phyloP scores from a whole-genome alignment of 2,329 filamentous ascomycete species.

The Penicillium freii region DNA sequence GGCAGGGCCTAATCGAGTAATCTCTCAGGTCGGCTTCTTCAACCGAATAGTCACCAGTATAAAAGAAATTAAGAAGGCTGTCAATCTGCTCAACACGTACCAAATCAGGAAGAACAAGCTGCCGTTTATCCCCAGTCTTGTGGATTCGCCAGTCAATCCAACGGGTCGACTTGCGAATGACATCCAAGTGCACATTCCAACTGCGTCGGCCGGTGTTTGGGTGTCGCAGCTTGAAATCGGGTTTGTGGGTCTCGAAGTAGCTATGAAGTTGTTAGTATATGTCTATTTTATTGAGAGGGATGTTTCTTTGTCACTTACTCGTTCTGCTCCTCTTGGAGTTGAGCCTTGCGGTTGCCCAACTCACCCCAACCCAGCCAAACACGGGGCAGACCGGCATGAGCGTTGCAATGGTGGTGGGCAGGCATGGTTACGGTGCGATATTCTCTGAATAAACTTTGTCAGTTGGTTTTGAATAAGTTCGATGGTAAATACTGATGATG shows the following conservation, averaged over 20 bases:
- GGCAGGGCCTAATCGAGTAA: background rate
- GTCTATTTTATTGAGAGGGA: background rate
- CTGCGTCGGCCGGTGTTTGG: background rate
- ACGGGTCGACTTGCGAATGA: background rate
- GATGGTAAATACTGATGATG: background rate
- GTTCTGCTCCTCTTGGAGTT: background rate
- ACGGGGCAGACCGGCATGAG: background rate
- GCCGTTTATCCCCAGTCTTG: background rate
- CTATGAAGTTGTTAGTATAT: background rate
- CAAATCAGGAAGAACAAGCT: background rate
- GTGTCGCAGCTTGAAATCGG: constrained; percentile 1
- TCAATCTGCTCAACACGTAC: background rate
- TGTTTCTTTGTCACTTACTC: background rate
- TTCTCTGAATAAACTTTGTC: background rate
- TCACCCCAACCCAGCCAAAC: constrained; percentile 9
- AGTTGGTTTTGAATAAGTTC: background rate
- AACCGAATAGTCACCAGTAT: constrained; percentile 15
- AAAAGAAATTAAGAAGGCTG: constrained; percentile 13
- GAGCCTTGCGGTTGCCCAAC: constrained; percentile 1
- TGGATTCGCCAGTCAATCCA: constrained; percentile 4
- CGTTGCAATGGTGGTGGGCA: background rate
- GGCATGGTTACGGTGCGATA: background rate
- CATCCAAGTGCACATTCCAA: constrained; percentile 1
- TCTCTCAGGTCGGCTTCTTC: background rate
- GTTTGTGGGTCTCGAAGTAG: background rate